Percentiles rank a stretch among this genome's conserved stretches.
phyloP scores from a whole-genome alignment of 2,329 filamentous ascomycete genomes.

The Verticillium tricorpus region DNA sequence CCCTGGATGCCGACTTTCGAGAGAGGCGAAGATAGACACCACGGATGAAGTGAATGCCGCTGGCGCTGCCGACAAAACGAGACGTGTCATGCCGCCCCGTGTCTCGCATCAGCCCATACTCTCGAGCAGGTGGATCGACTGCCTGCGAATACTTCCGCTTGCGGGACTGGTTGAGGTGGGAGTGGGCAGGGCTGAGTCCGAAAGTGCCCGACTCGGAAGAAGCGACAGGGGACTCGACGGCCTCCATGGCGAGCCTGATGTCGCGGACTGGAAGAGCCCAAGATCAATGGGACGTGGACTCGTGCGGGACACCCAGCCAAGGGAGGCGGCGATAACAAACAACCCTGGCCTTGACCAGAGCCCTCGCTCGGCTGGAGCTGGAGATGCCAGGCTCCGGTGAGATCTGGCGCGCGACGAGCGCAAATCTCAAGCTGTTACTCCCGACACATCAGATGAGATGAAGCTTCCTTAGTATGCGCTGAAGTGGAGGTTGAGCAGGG shows the following conservation, averaged over 20 bases:
- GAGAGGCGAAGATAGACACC: conserved; percentile 47
- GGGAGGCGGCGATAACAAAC: not conserved
- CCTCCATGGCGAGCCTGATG: conserved; percentile 16
- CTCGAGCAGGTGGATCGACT: conserved; percentile 20
- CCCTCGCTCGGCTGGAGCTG: not conserved
- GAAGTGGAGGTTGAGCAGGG: not conserved
- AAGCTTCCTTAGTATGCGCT: not conserved
- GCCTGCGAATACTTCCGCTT: conserved; percentile 25
- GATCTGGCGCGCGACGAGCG: not conserved
- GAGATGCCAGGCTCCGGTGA: not conserved
- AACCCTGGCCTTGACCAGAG: not conserved
- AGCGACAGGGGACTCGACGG: conserved; percentile 22
- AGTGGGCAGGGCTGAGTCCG: conserved; percentile 10
- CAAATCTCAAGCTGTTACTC: conserved; percentile 1
- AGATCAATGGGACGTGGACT: not conserved
- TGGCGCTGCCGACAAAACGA: conserved; percentile 53
- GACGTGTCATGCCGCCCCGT: conserved; percentile 39
- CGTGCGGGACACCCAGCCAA: not conserved
- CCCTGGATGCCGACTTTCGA: conserved; percentile 13
- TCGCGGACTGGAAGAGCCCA: not conserved
- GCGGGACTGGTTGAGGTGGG: conserved; percentile 16
- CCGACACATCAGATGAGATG: not conserved
- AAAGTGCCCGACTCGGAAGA: conserved; percentile 18
- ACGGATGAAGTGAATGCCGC: conserved; percentile 55
- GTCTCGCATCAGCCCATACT: conserved; percentile 44